Base-by-base conservation (phyloP, 805 yeast species). In the Suhomyces xylopsoci region DNA sequence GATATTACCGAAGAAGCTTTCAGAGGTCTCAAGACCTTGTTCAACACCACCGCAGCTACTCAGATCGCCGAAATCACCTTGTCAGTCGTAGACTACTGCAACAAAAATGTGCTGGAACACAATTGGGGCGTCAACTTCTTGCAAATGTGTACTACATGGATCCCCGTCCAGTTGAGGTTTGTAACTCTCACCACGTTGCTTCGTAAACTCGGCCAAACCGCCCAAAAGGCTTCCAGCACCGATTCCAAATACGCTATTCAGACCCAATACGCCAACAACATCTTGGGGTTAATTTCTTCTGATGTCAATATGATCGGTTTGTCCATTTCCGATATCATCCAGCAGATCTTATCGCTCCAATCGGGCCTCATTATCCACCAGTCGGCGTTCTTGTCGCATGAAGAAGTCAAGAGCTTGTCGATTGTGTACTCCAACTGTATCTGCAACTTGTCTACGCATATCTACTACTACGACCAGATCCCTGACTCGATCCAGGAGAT, bases 221-320 rank as follows among this genome's bases (percentile, higher is more conserved):
- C 71, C 10, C 57, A 61, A 3, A 56, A 58, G 15, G 25, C 59
- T 17, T 48, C 55, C 8, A 52, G 59, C 19, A 26, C 41, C 9
- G 42, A 48, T 24, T 30, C 52, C 26, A 52, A 54, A 34, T 62
- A 52, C 56, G 50, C 52, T 26, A 52, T 59, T 10, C 80, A 79
- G 61, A 59, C 65, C n/a, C 71, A 73, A 30, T 69, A 76, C 40
- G 73, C 85, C 26, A 67, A 68, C 46, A 65, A 80, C 51, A 73
- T 84, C 7, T 69, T 84, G 8, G 84, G 85, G 10, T 69, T 90
- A 28, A 73, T 92, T n/a, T 78, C 86, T 1, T 85, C 94, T 0
- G 84, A 85, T 40, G 90, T 90, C 42, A 90, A 87, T 65, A 82
- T 93, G 78, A 86, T 91, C 55, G 97, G 97, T 0, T 73, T 94